Percentiles rank a stretch among this genome's conserved stretches.
These are phyloP conservation scores for Skeletonema potamos DNA, from an alignment of 108 stramenopile species.

Conservation along the genomic window DNA sequence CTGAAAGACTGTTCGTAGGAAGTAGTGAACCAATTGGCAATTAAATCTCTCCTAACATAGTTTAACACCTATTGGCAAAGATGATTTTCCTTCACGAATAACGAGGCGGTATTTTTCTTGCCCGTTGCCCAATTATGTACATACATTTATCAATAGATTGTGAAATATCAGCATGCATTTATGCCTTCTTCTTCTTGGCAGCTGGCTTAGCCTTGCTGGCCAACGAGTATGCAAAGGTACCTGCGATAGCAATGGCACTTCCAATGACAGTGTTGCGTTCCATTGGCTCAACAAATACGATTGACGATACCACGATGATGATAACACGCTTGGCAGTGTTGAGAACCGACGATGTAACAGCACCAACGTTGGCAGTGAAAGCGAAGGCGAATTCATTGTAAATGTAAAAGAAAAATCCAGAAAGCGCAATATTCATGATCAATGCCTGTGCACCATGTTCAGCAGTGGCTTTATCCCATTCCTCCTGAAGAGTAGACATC, in stretches of 20 bases:
- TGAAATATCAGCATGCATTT: not conserved
- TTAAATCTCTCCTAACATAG: not conserved
- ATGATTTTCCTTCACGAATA: not conserved
- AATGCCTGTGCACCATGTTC: constrained; percentile 57
- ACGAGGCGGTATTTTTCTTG: not conserved
- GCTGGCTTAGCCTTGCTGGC: constrained; percentile 50
- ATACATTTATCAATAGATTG: not conserved
- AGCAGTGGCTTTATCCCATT: constrained; percentile 67
- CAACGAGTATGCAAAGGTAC: constrained; percentile 83
- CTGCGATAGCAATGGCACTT: constrained; percentile 79
- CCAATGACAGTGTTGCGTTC: constrained; percentile 86
- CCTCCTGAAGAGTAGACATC: constrained; percentile 57
- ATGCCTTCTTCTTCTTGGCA: constrained; percentile 60
- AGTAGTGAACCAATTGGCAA: not conserved
- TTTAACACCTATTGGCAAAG: not conserved
- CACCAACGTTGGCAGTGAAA: constrained; percentile 83
- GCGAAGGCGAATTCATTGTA: constrained; percentile 97
- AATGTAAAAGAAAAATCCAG: constrained; percentile 94
- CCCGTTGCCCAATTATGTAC: not conserved
- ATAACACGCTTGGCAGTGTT: constrained; percentile 93
- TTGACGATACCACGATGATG: constrained; percentile 83
- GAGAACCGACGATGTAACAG: constrained; percentile 83
- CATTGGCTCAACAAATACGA: constrained; percentile 84
- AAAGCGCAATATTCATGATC: constrained; percentile 68
- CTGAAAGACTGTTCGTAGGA: not conserved